Percentiles rank a stretch among this genome's conserved stretches.
Conservation (phyloP, 306 rosid genomes). For the Vigna radiata region DNA sequence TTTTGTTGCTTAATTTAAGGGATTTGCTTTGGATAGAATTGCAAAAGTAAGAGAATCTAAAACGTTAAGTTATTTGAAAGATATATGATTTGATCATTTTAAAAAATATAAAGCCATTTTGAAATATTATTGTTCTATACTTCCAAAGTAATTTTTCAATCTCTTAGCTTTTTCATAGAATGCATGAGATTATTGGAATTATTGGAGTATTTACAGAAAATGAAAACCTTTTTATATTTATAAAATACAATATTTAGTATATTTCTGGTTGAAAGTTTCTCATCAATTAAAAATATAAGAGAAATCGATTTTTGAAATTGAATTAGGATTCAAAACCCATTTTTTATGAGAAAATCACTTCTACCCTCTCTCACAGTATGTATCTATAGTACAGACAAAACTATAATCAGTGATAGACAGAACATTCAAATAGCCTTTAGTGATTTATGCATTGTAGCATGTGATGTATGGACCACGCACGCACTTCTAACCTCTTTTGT, state of each 20-base stretch:
- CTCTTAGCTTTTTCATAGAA: not conserved
- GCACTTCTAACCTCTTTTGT: not conserved
- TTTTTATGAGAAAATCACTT: too few relatives aligned
- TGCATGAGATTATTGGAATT: not conserved
- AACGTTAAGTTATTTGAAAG: too few relatives aligned
- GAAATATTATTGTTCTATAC: not conserved
- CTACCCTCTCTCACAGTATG: not conserved
- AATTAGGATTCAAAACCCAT: too few relatives aligned
- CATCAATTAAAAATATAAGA: too few relatives aligned
- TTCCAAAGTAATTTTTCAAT: not conserved
- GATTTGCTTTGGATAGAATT: too few relatives aligned
- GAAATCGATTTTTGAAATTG: too few relatives aligned
- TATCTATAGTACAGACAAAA: not conserved
- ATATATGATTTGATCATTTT: not conserved
- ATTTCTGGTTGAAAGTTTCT: too few relatives aligned
- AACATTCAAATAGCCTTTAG: not conserved
- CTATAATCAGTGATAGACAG: not conserved
- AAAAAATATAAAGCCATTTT: not conserved
- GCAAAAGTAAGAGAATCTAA: too few relatives aligned
- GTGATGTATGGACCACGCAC: not conserved
- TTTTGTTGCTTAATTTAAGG: not conserved
- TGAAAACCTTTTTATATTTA: not conserved
- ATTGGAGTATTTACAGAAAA: not conserved
- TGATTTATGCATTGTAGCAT: not conserved
- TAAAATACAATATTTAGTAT: not conserved